A percentile compares a stretch with the other conserved stretches of the same genome.
These are phyloP conservation scores for Ormosia semicastrata DNA, from an alignment of 306 rosid genomes.

Conservation along the genomic window DNA sequence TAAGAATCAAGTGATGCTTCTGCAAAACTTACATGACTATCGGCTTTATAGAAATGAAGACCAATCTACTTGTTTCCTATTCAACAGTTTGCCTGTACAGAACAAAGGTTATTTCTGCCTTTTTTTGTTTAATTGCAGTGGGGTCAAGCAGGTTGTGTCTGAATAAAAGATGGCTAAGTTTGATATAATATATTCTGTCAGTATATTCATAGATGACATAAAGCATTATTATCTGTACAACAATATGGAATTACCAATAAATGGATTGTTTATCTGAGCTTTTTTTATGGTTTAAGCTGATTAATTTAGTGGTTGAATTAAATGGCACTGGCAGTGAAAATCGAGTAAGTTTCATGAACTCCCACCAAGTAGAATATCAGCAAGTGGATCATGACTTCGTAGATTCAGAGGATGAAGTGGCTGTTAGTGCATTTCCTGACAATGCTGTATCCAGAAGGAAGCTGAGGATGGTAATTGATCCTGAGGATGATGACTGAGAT, in stretches of 20 bases:
- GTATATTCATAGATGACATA: background rate
- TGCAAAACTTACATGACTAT: background rate
- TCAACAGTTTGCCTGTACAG: background rate
- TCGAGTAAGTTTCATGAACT: constrained; percentile 13
- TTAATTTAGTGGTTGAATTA: constrained; percentile 30
- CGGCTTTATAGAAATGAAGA: background rate
- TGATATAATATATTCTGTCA: background rate
- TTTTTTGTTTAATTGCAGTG: background rate
- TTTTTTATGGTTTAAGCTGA: background rate
- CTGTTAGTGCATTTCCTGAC: constrained; percentile 26
- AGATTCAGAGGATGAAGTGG: constrained; percentile 72
- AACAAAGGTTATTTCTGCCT: background rate
- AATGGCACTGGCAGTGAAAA: constrained; percentile 29
- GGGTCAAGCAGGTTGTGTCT: background rate
- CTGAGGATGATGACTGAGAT: constrained; percentile 73
- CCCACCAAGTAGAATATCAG: constrained; percentile 30
- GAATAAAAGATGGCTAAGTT: background rate
- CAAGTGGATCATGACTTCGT: constrained; percentile 48
- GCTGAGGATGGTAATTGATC: constrained; percentile 81
- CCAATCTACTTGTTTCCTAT: background rate
- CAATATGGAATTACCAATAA: constrained; percentile 2
- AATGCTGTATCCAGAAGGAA: constrained; percentile 59
- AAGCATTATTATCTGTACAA: background rate
- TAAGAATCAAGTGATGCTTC: background rate
- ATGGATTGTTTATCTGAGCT: background rate